These are phyloP conservation scores for Pseudomassariella vexata DNA, from an alignment of 2,329 filamentous ascomycete genomes.

Conservation along the genomic window DNA sequence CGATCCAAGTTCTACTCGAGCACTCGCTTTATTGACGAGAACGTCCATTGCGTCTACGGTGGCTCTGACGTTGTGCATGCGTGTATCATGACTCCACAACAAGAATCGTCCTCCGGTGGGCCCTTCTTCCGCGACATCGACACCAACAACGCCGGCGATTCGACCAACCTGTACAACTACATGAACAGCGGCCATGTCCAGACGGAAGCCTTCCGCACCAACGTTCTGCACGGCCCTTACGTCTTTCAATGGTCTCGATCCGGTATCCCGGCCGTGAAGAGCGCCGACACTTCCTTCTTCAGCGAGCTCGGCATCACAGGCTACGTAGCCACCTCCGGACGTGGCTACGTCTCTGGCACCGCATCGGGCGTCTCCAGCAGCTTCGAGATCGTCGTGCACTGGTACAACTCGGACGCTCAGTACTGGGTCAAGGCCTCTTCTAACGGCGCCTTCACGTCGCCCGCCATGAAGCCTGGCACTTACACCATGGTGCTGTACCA, in stretches of 20 bases:
- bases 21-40: conserved; percentile 64
- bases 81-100: conserved; percentile 53
- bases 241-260: conserved; percentile 54
- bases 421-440: conserved; percentile 58
- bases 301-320: conserved; percentile 49
- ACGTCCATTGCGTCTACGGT: conserved; percentile 55
- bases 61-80: conserved; percentile 43
- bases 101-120: conserved; percentile 58
- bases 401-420: conserved; percentile 57
- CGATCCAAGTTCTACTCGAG: conserved; percentile 67
- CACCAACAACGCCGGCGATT: conserved; percentile 54
- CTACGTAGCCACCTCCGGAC: conserved; percentile 48
- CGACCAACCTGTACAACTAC: conserved; percentile 59
- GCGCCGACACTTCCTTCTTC: conserved; percentile 54
- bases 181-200: conserved; percentile 62
- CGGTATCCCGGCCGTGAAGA: conserved; percentile 39
- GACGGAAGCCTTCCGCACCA: conserved; percentile 52
- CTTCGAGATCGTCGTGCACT: conserved; percentile 56
- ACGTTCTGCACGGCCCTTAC: conserved; percentile 62
- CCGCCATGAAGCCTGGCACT: conserved; percentile 60
- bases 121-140: conserved; percentile 64
- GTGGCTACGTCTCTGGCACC: conserved; percentile 55
- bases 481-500: conserved; percentile 65
- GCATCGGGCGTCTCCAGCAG: conserved; percentile 49
- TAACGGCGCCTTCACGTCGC: conserved; percentile 54